A percentile compares a stretch with the other conserved stretches of the same genome.
phyloP scores from a whole-genome alignment of 768 basidiomycete genomes.

The Amanita rimosa region DNA sequence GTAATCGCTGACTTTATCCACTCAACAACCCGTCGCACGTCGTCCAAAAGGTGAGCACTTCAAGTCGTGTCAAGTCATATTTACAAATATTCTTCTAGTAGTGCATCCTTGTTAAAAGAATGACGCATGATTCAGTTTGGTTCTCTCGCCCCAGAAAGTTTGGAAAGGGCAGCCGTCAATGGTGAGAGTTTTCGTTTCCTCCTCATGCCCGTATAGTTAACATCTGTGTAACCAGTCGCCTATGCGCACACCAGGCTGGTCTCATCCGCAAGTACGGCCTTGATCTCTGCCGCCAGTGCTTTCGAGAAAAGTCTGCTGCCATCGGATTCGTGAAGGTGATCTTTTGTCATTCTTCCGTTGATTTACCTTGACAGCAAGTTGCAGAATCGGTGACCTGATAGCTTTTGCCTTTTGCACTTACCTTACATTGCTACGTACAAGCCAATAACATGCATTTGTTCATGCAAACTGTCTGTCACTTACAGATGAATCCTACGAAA shows the following conservation, averaged over 20 bases:
- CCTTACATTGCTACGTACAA: background rate
- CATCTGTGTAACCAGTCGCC: conserved; percentile 48
- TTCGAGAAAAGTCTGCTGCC: conserved; percentile 89
- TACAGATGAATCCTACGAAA: background rate
- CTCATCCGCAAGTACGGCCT: conserved; percentile 96
- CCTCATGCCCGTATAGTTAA: background rate
- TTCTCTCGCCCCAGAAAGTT: conserved; percentile 92
- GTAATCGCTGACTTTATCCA: background rate
- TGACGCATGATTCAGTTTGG: conserved; percentile 99
- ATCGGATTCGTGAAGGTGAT: conserved; percentile 91
- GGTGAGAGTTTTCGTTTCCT: conserved; percentile 39
- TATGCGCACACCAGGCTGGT: conserved; percentile 95
- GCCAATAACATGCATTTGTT: background rate
- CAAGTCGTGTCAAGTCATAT: background rate
- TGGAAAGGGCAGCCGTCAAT: conserved; percentile 94
- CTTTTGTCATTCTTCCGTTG: background rate
- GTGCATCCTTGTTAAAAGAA: conserved; percentile 29
- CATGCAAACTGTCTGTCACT: too few relatives aligned
- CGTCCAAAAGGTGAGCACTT: background rate
- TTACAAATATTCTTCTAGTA: background rate
- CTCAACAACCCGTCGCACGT: background rate
- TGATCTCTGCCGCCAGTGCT: conserved; percentile 97
- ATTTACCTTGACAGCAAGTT: background rate
- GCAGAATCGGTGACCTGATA: conserved; percentile 32
- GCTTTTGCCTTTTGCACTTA: too few relatives aligned